Evolutionary conservation across 2,329 filamentous ascomycete species (phyloP).

Genomic region (Ophiosphaerella narmari): DNA sequence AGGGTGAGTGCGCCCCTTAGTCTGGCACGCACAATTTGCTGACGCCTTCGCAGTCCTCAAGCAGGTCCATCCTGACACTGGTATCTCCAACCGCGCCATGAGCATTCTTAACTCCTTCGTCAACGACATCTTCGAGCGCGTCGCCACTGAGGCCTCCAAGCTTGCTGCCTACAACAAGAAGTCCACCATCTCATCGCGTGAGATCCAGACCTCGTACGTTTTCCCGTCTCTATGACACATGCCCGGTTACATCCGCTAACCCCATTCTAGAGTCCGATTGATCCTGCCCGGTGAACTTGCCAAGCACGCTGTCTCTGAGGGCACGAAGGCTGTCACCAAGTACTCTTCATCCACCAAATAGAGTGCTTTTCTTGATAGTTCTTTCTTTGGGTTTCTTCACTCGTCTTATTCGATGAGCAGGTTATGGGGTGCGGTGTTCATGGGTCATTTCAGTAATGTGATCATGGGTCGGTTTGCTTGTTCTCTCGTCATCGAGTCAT

Average conservation of each 20-base stretch:
- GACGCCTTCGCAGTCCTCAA: slow-evolving; percentile 77
- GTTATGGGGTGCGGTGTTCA: slow-evolving; percentile 50
- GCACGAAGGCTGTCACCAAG: slow-evolving; percentile 99
- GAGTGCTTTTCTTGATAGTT: slow-evolving; percentile 51
- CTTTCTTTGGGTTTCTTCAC: slow-evolving; percentile 58
- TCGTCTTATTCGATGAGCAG: slow-evolving; percentile 53
- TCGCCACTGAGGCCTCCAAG: slow-evolving; percentile 98
- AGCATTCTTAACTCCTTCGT: slow-evolving; percentile 99
- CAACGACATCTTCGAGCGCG: slow-evolving; percentile 99
- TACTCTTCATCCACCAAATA: slow-evolving; percentile 99
- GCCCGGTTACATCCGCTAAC: slow-evolving; percentile 32
- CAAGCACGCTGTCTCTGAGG: slow-evolving; percentile 99
- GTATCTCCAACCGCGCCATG: slow-evolving; percentile 99
- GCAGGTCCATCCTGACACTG: slow-evolving; percentile 99
- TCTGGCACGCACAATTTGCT: slow-evolving; percentile 22
- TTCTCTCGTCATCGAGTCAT: slow-evolving; percentile 44
- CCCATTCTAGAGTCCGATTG: slow-evolving; percentile 71
- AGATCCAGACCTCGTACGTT: slow-evolving; percentile 93
- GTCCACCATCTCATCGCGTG: slow-evolving; percentile 98
- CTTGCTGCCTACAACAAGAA: slow-evolving; percentile 99
- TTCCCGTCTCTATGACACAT: neutral
- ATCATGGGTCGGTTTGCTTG: slow-evolving; percentile 56
- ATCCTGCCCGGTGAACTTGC: slow-evolving; percentile 98
- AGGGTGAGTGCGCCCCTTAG: slow-evolving; percentile 67
- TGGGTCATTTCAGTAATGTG: slow-evolving; percentile 55